These are phyloP conservation scores for Raffaelea albimanens DNA, from an alignment of 2,329 filamentous ascomycete species.

Conservation along the genomic window DNA sequence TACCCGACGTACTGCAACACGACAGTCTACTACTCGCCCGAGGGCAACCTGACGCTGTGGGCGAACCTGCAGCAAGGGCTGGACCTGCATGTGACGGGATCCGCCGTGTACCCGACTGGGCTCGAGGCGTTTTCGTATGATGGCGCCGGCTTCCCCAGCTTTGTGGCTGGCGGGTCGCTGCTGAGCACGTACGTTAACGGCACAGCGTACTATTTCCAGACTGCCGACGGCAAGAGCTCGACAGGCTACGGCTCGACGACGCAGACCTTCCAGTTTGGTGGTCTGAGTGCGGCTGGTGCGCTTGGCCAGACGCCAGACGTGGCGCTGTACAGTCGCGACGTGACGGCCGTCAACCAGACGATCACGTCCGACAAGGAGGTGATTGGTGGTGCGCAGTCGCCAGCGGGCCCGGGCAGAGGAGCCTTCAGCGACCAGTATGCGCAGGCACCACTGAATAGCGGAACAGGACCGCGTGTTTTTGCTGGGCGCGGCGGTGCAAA, in stretches of 20 bases:
- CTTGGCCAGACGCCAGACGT: conserved; percentile 16
- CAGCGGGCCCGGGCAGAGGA: neutral
- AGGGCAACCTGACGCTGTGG: conserved; percentile 36
- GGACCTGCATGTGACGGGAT: conserved; percentile 25
- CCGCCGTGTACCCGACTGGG: conserved; percentile 44
- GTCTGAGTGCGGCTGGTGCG: conserved; percentile 21
- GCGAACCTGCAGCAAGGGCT: conserved; percentile 32
- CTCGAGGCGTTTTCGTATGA: conserved; percentile 42
- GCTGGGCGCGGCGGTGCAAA: conserved; percentile 7
- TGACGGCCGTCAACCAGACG: conserved; percentile 44
- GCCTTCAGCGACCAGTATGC: conserved; percentile 2
- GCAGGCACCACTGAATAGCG: conserved; percentile 7
- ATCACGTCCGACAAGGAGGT: conserved; percentile 25
- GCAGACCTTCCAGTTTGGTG: conserved; percentile 48
- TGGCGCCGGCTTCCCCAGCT: neutral
- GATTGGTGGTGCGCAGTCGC: neutral
- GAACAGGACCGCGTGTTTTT: conserved; percentile 9
- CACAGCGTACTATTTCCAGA: conserved; percentile 43
- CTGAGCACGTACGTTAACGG: conserved; percentile 47
- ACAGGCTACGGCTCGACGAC: conserved; percentile 45
- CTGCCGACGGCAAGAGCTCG: conserved; percentile 32
- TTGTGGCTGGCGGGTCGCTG: conserved; percentile 21
- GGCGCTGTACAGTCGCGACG: conserved; percentile 48
- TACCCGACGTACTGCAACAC: conserved; percentile 55
- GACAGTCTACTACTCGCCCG: conserved; percentile 30